Base-by-base conservation (phyloP, 768 basidiomycete species). In the Macrolepiota dolichaula region DNA sequence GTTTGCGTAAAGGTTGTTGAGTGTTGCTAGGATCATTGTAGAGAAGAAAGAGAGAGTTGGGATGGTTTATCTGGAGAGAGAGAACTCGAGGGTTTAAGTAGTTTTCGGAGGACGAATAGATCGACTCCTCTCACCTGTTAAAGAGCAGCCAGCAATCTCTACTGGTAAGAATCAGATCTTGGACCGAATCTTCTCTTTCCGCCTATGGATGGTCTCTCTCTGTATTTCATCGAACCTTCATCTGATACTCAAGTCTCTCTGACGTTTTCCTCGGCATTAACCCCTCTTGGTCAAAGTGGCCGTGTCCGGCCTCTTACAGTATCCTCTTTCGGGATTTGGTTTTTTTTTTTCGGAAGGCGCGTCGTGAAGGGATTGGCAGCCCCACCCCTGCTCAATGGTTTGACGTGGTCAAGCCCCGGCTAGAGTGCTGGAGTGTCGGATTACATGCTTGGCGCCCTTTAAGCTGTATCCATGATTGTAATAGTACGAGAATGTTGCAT, bases 311-410 rank as follows among this genome's bases (percentile, higher is more conserved):
- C 25, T 27, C 24, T 55, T 44, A 13, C 10, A 42, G 15, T 27
- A n/a, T n/a, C n/a, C n/a, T n/a, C n/a, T n/a, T n/a, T n/a, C n/a
- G n/a, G n/a, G n/a, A n/a, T n/a, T n/a, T n/a, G n/a, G n/a, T n/a
- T n/a, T n/a, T n/a, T n/a, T n/a, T n/a, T 7, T 32, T 32, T 32
- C 29, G 29, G 7, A 32, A 19, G 15, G 25, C 3, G 19, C 17
- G 6, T 38, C 27, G 29, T 25, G 54, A 55, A 4, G 54, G 54
- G 38, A 55, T 55, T 40, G 38, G 54, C 54, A 3, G 54, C 27
- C 40, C 40, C 54, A 55, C 54, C 38, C 42, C 44, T 55, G 40
- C 54, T 55, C 54, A 55, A 22, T n/a, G 44, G 54, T 42, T 24
- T 15, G 15, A 55, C 25, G 15, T 55, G 10, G 3, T 55, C n/a